Evolutionary conservation across 75 land plant genomes (phyloP).

Genomic region (Larix kaempferi): DNA sequence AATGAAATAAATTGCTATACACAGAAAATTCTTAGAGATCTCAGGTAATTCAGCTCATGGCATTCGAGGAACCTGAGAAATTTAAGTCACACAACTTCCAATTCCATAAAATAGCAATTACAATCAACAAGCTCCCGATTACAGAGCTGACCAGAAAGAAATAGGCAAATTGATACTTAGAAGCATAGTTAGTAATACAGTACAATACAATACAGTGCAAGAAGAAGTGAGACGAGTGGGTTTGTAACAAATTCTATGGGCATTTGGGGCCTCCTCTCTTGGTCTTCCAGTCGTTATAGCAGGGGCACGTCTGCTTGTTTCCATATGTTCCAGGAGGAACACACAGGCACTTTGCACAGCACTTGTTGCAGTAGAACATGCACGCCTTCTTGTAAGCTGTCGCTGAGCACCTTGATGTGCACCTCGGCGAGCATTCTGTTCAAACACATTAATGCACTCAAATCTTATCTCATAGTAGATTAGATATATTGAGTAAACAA

Average conservation of each 20-base stretch:
- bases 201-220: no score
- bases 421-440: slow-evolving; percentile 5
- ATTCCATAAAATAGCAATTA: no score
- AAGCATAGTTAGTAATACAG: neutral
- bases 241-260: slow-evolving; percentile 11
- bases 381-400: slow-evolving; percentile 20
- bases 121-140: no score
- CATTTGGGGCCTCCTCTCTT: slow-evolving; percentile 35
- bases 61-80: no score
- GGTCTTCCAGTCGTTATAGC: slow-evolving; percentile 42
- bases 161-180: neutral
- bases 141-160: no score
- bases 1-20: no score
- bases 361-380: slow-evolving; percentile 26
- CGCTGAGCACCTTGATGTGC: slow-evolving; percentile 22
- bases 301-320: slow-evolving; percentile 31
- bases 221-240: neutral
- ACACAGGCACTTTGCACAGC: slow-evolving; percentile 30
- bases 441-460: neutral
- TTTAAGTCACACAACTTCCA: no score
- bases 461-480: neutral
- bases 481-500: neutral
- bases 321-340: slow-evolving; percentile 35
- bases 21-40: no score
- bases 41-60: no score